Percentiles rank a stretch among this genome's conserved stretches.
These are phyloP conservation scores for Ceratocystis diversiconidia DNA, from an alignment of 2,329 filamentous ascomycete genomes.

Conservation along the genomic window DNA sequence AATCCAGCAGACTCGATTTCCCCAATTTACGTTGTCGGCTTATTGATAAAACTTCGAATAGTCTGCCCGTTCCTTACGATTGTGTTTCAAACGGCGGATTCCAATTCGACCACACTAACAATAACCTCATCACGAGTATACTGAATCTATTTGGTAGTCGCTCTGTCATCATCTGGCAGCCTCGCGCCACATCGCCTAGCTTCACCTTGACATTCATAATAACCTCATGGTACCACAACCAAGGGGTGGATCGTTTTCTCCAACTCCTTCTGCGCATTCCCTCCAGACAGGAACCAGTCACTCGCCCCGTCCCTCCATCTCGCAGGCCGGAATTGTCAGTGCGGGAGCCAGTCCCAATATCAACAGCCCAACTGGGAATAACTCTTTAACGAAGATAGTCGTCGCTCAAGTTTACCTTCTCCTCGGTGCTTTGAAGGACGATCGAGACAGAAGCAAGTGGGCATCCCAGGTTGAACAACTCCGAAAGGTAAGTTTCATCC, in stretches of 20 bases:
- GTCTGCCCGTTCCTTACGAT: neutral
- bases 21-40: neutral
- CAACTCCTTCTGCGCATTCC: constrained; percentile 41
- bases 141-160: neutral
- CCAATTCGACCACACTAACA: neutral
- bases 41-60: neutral
- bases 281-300: constrained; percentile 42
- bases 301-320: constrained; percentile 39
- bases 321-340: constrained; percentile 40
- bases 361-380: constrained; percentile 47
- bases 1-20: neutral
- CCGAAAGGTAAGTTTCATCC: constrained; percentile 52
- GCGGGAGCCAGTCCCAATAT: constrained; percentile 47
- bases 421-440: constrained; percentile 86
- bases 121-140: neutral
- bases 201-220: constrained; percentile 24
- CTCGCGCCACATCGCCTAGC: constrained; percentile 21
- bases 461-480: constrained; percentile 84
- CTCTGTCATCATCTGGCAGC: neutral
- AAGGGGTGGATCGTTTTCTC: constrained; percentile 51
- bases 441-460: constrained; percentile 82
- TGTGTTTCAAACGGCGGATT: neutral
- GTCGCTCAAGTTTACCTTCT: constrained; percentile 91
- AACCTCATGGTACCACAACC: constrained; percentile 45
- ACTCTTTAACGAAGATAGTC: constrained; percentile 76